Percentiles rank a stretch among this genome's conserved stretches.
Conservation (phyloP, 139 green algal genomes). For the Chlorella sp. region DNA sequence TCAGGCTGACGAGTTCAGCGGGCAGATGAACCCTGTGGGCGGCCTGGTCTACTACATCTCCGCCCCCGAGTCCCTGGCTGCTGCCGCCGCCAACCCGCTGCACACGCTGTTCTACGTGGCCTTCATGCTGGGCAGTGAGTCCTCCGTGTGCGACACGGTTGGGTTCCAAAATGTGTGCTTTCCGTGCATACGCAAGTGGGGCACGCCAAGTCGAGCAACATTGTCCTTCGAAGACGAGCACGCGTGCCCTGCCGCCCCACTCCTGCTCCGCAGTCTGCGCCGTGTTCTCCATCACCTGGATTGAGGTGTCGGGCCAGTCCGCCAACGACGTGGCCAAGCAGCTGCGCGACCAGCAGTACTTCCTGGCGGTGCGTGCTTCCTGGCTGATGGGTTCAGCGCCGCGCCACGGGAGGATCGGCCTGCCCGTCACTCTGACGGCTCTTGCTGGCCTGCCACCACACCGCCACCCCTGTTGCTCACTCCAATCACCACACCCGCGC, state of each 20-base stretch:
- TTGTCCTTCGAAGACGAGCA: no score
- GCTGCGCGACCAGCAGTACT: slow-evolving; percentile 97
- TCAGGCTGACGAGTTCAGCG: slow-evolving; percentile 67
- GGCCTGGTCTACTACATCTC: slow-evolving; percentile 99
- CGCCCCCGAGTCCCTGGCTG: slow-evolving; percentile 82
- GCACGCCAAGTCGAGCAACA: no score
- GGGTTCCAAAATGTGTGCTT: not conserved
- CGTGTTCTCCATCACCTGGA: slow-evolving; percentile 99
- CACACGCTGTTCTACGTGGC: slow-evolving; percentile 97
- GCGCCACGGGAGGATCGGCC: no score
- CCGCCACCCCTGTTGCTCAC: not conserved
- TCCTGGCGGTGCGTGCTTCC: slow-evolving; percentile 71
- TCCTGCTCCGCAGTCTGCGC: slow-evolving; percentile 80
- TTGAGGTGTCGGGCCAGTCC: slow-evolving; percentile 97
- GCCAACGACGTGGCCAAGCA: slow-evolving; percentile 97
- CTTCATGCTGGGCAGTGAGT: slow-evolving; percentile 91
- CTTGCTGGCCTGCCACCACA: not conserved
- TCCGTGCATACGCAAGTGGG: no score
- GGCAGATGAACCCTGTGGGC: slow-evolving; percentile 91
- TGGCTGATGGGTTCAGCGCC: no score
- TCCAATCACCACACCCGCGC: not conserved
- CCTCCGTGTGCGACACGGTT: no score
- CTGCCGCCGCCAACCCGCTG: slow-evolving; percentile 92
- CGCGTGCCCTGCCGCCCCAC: not conserved
- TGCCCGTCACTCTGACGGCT: not conserved